phyloP scores from a whole-genome alignment of 257 asterid species.

The Solanum pinnatisectum region DNA sequence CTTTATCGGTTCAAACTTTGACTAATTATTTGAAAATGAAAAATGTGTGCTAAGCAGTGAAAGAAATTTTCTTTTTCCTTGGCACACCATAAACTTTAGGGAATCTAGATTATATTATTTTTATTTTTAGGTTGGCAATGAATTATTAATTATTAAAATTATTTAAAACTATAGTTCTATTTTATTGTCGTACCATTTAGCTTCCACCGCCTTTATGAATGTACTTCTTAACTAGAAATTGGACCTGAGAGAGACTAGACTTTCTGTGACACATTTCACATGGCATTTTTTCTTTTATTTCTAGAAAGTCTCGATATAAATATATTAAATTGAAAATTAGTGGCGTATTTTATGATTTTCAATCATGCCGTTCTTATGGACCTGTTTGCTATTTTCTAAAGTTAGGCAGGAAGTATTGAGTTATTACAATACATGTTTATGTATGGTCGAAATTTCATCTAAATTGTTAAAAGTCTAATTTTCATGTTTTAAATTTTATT shows the following conservation, averaged over 20 bases:
- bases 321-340: not conserved
- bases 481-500: not conserved
- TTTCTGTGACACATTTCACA: too few relatives aligned
- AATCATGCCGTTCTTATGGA: not conserved
- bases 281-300: too few relatives aligned
- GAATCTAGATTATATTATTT: not conserved
- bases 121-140: not conserved
- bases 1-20: not conserved
- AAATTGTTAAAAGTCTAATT: not conserved
- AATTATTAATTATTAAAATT: too few relatives aligned
- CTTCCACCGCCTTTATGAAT: too few relatives aligned
- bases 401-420: not conserved
- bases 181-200: too few relatives aligned
- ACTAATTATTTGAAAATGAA: not conserved
- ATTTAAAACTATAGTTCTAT: too few relatives aligned
- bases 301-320: not conserved
- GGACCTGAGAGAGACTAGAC: too few relatives aligned
- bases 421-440: not conserved
- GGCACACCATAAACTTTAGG: not conserved
- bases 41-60: not conserved
- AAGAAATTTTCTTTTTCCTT: not conserved
- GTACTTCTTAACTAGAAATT: too few relatives aligned
- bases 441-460: not conserved
- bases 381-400: not conserved
- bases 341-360: not conserved